Evolutionary conservation across 2,329 filamentous ascomycete species (phyloP).

Genomic region (Hypomyces perniciosus): DNA sequence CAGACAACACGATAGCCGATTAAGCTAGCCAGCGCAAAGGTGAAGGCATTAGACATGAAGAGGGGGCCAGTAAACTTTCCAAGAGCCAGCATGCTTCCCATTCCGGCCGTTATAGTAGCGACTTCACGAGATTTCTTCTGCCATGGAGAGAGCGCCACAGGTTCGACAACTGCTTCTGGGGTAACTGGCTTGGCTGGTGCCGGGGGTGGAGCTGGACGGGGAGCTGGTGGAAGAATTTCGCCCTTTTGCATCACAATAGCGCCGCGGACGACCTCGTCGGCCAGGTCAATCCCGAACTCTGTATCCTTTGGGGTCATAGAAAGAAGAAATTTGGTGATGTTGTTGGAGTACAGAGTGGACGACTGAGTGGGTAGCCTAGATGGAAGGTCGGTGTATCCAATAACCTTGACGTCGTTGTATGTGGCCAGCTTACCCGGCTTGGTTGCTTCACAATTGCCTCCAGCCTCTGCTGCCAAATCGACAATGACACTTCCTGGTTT

Average conservation of each 20-base stretch:
- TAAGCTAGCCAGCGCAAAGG: slow-evolving; percentile 74
- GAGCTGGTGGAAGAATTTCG: slow-evolving; percentile 67
- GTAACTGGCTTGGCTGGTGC: slow-evolving; percentile 38
- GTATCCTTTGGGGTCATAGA: slow-evolving; percentile 75
- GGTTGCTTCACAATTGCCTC: slow-evolving; percentile 82
- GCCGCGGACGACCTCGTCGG: slow-evolving; percentile 79
- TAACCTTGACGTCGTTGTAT: slow-evolving; percentile 75
- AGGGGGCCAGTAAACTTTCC: slow-evolving; percentile 76
- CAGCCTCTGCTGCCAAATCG: slow-evolving; percentile 80
- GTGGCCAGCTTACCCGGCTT: slow-evolving; percentile 63
- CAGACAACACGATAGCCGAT: slow-evolving; percentile 86
- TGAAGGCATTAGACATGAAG: slow-evolving; percentile 86
- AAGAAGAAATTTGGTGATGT: slow-evolving; percentile 81
- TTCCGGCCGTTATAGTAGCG: slow-evolving; percentile 65
- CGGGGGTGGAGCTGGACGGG: slow-evolving; percentile 57
- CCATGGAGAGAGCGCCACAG: slow-evolving; percentile 70
- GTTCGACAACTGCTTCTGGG: slow-evolving; percentile 43
- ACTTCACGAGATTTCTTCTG: slow-evolving; percentile 75
- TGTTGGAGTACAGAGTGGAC: slow-evolving; percentile 87
- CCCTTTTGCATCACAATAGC: slow-evolving; percentile 78
- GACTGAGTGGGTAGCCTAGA: slow-evolving; percentile 83
- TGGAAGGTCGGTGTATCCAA: slow-evolving; percentile 84
- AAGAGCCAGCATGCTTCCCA: slow-evolving; percentile 68
- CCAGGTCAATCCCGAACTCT: slow-evolving; percentile 71
- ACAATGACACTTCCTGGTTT: slow-evolving; percentile 85